A percentile compares a stretch with the other conserved stretches of the same genome.
Conservation (phyloP, 495 filamentous ascomycete genomes). For the Penicillium angulare region DNA sequence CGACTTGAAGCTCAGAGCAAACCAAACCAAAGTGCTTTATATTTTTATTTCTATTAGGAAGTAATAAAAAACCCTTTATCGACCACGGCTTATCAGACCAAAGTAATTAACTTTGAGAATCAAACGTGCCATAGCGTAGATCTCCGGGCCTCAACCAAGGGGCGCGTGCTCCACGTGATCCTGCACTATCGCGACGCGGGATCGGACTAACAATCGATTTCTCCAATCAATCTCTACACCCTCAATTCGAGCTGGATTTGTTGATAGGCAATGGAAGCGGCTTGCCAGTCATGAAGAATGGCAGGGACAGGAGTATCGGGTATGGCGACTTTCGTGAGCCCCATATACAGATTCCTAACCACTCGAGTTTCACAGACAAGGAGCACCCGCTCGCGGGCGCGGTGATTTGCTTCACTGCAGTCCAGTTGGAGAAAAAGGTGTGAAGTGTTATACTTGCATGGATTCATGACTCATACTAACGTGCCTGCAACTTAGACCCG, state of each 20-base stretch:
- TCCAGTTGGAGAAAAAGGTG: conserved; percentile 80
- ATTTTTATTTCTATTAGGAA: too few species aligned
- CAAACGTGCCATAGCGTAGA: not conserved
- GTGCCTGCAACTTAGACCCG: conserved; percentile 52
- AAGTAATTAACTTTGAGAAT: not conserved
- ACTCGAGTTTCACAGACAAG: conserved; percentile 34
- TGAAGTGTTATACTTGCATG: too few species aligned
- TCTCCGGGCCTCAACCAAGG: conserved; percentile 3
- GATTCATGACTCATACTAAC: conserved; percentile 15
- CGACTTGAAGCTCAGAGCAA: too few species aligned
- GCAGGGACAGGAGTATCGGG: conserved; percentile 35
- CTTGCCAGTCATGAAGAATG: conserved; percentile 43
- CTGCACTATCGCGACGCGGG: conserved; percentile 4
- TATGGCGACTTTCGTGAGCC: conserved; percentile 16
- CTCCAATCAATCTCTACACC: not conserved
- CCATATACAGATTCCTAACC: conserved; percentile 5
- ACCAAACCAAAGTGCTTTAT: too few species aligned
- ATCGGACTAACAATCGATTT: not conserved
- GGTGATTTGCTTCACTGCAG: conserved; percentile 88
- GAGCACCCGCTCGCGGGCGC: conserved; percentile 72
- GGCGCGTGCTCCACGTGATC: conserved; percentile 2
- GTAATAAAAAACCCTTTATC: too few species aligned
- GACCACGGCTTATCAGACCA: not conserved
- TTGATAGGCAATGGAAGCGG: not conserved
- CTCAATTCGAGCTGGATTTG: not conserved